A percentile compares a stretch with the other conserved stretches of the same genome.
These are phyloP conservation scores for Hortaea werneckii DNA, from an alignment of 2,329 filamentous ascomycete genomes.

Conservation along the genomic window DNA sequence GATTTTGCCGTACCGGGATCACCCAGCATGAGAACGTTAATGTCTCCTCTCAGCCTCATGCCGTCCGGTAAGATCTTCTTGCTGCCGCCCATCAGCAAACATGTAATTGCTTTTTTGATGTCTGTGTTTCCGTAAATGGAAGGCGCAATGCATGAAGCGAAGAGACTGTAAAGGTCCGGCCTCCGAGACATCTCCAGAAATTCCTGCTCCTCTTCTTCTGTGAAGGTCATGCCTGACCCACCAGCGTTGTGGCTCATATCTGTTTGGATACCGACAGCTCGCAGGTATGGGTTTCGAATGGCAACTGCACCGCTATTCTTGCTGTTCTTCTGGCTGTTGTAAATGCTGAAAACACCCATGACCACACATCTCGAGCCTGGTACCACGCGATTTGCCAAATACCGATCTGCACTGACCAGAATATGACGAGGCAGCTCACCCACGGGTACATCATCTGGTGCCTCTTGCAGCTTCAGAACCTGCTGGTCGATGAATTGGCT, in stretches of 20 bases:
- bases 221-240: constrained; percentile 57
- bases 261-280: constrained; percentile 83
- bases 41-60: constrained; percentile 95
- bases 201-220: constrained; percentile 94
- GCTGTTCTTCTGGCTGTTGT: constrained; percentile 72
- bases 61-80: constrained; percentile 97
- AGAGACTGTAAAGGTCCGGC: constrained; percentile 83
- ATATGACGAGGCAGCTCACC: constrained; percentile 93
- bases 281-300: constrained; percentile 87
- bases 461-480: constrained; percentile 94
- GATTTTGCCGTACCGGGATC: constrained; percentile 98
- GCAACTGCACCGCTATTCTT: constrained; percentile 80
- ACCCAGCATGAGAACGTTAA: constrained; percentile 92
- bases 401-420: constrained; percentile 89
- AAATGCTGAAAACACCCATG: constrained; percentile 97
- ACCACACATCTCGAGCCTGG: constrained; percentile 89
- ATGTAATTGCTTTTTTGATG: constrained; percentile 96
- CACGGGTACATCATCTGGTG: constrained; percentile 92
- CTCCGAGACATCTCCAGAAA: constrained; percentile 83
- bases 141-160: constrained; percentile 86
- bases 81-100: constrained; percentile 82
- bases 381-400: constrained; percentile 89
- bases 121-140: constrained; percentile 94
- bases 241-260: constrained; percentile 84
- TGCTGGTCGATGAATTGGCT: constrained; percentile 95